Evolutionary conservation across 768 basidiomycete genomes (phyloP), one percentile per base, ranked within the genome.

Genomic region (Crepidotus variabilis): DNA sequence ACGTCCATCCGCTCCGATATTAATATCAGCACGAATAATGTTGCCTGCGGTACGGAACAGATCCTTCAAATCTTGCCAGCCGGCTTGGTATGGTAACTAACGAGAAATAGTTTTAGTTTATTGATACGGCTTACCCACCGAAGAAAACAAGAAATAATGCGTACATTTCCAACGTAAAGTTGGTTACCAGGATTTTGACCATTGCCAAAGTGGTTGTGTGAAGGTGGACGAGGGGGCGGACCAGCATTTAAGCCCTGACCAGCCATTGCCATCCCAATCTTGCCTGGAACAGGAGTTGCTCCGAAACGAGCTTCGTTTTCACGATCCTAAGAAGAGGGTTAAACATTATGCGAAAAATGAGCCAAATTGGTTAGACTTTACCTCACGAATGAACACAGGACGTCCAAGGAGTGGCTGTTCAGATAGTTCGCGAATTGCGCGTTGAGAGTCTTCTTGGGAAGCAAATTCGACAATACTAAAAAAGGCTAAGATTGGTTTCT

Each of bases 51-150:
- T 85, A 55, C 96, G 87, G 87, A 98, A 98, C 24, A 98, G 77
- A 71, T 98, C 96, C 67, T 98, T 98, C 55, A 98, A 75, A 69
- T 98, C 96, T 69, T 99, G 96, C 96, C 96, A 99, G 28, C 93
- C 93, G n/a, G 94, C 94, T 74, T 95, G 93, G 67, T 92, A 93
- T 1, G 94, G 95, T 24, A 98, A 74, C 95, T 98, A 60, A 35
- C 33, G 16, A n/a, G 43, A 36, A 6, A 23, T 6, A n/a, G 14
- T 6, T 22, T 49, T 7, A 21, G 20, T 6, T 21, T 39, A n/a
- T 16, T 54, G 51, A 57, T 46, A 16, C 46, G 43, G n/a, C 43
- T 23, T 11, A 50, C 47, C 43, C 22, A 9, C 14, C 11, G 52
- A 28, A 22, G 21, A 39, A 20, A 16, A 46, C n/a, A 16, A 22